Base-by-base conservation (phyloP, 73 alveolate species). In the Uronychia binucleata region DNA sequence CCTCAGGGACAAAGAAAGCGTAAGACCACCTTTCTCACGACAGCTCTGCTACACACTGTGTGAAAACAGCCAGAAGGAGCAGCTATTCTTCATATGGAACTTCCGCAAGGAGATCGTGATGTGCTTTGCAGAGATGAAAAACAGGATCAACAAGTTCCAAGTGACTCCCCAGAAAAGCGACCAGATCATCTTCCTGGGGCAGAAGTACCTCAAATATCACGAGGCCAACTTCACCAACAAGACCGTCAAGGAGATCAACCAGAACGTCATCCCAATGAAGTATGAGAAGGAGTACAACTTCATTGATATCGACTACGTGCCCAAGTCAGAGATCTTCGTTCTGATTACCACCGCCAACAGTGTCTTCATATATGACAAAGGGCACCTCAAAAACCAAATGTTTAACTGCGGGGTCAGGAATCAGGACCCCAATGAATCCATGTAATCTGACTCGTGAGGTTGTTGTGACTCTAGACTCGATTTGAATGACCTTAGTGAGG, bases 191-290 rank as follows among this genome's bases (percentile, higher is more conserved):
- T 59, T 89, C 32, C 46, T 84, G 14, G 95, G 95, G 0, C 85
- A 83, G 8, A 31, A 84, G 25, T 89, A 84, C 57, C 46, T 79
- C 26, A 83, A 84, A 46, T 84, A 80, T 59, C 82, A 81, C 75
- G 95, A 84, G n/a, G 89, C 89, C 30, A 83, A 84, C 33, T 89
- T 89, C 34, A 84, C 95, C 14, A 84, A 78, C 33, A 89, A 89
- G 67, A 77, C 31, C 33, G 60, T 89, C 5, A 89, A 89, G 34
- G 95, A 89, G 67, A 84, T 59, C 74, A 76, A 81, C 28, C n/a
- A 34, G 26, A 78, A 87, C 29, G 32, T 89, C 27, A 84, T 89
- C 34, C 81, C 95, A n/a, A 89, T 89, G 95, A 83, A 86, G 67
- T 34, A 80, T 0, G 95, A 89, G 78, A 89, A 89, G 57, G 95